Conservation (phyloP, 441 rosid species). For the Populus hybrid region DNA sequence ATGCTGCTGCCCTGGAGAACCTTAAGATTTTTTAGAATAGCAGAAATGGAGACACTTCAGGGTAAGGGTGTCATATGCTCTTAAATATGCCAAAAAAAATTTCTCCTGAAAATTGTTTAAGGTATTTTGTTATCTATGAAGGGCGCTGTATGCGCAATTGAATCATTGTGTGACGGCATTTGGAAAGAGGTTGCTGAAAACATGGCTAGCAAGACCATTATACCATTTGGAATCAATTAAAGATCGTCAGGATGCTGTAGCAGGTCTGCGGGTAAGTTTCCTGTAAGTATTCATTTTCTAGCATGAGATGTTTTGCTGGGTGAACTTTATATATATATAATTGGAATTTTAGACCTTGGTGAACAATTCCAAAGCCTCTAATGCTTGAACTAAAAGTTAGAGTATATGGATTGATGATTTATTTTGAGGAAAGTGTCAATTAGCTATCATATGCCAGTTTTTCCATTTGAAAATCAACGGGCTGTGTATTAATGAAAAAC, state of each 20-base stretch:
- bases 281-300: neutral
- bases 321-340: neutral
- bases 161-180: constrained; percentile 91
- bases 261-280: constrained; percentile 68
- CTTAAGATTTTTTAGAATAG: constrained; percentile 97
- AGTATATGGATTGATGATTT: neutral
- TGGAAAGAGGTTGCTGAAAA: constrained; percentile 89
- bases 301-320: neutral
- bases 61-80: constrained; percentile 45
- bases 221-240: constrained; percentile 59
- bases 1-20: constrained; percentile 97
- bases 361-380: neutral
- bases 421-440: neutral
- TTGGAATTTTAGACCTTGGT: neutral
- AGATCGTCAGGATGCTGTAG: constrained; percentile 96
- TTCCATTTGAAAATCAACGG: neutral
- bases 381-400: neutral
- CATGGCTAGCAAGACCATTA: constrained; percentile 96
- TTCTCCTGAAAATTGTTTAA: constrained; percentile 18
- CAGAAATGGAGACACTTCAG: constrained; percentile 74
- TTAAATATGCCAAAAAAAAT: constrained; percentile 1
- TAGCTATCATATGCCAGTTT: neutral
- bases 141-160: constrained; percentile 81
- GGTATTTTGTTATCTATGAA: constrained; percentile 30
- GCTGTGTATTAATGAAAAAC: neutral